Evolutionary conservation across 495 filamentous ascomycete species (phyloP).

Genomic region (Emericellopsis terricola): DNA sequence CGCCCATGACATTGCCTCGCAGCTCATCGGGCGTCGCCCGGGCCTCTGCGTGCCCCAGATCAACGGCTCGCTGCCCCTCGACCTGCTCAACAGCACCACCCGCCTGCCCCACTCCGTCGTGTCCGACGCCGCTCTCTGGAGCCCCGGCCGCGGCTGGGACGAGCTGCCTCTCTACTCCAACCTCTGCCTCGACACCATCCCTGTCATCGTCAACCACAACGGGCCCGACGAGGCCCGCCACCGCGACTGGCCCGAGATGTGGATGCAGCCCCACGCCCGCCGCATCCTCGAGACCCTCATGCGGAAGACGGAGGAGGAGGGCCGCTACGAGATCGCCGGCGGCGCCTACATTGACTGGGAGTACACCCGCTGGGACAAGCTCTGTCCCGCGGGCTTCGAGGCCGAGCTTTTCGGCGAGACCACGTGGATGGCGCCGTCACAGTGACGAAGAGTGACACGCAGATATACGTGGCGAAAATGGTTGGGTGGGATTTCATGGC

Average conservation of each 20-base stretch:
- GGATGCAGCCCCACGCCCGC: not conserved
- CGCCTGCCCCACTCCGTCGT: not conserved
- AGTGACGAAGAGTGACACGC: too few relatives aligned
- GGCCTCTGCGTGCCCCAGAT: not conserved
- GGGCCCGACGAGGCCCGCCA: not conserved
- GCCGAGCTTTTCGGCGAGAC: not conserved
- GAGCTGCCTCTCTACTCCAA: slow-evolving; percentile 1
- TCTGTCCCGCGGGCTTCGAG: not conserved
- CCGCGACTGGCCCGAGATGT: not conserved
- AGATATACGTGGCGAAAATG: too few relatives aligned
- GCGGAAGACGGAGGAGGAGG: not conserved
- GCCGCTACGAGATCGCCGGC: not conserved
- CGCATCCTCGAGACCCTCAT: not conserved
- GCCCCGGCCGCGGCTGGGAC: not conserved
- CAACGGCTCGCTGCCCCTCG: not conserved
- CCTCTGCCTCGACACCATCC: slow-evolving; percentile 1
- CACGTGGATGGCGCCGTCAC: too few relatives aligned
- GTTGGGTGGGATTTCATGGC: too few relatives aligned
- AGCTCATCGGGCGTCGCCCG: not conserved
- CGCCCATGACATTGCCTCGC: not conserved
- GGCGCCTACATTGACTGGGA: not conserved
- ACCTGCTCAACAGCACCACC: not conserved
- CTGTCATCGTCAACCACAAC: slow-evolving; percentile 3
- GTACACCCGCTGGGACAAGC: not conserved
- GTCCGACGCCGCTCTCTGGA: not conserved